Conservation (phyloP, 352 stramenopile genomes). For the Pseudoperonospora humuli region DNA sequence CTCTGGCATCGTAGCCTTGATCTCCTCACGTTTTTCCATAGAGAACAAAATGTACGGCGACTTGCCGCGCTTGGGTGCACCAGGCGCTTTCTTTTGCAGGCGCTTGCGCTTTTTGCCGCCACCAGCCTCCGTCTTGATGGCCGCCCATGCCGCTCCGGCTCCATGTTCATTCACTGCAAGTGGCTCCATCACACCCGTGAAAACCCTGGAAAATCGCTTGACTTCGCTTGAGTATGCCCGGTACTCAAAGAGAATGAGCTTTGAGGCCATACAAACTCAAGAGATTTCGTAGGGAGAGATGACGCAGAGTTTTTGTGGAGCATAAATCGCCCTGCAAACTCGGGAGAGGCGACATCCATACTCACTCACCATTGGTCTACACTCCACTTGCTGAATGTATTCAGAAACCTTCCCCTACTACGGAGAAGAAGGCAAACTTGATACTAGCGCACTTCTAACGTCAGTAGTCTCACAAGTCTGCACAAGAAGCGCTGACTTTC, state of each 20-base stretch:
- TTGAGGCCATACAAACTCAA: constrained; percentile 68
- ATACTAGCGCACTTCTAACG: no score
- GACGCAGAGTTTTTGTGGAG: background rate
- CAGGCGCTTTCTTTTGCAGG: constrained; percentile 85
- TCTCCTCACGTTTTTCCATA: constrained; percentile 88
- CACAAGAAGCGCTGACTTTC: no score
- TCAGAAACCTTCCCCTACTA: background rate
- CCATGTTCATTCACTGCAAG: constrained; percentile 56
- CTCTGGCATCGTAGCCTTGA: constrained; percentile 79
- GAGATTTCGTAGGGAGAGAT: constrained; percentile 2
- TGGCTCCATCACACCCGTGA: constrained; percentile 47
- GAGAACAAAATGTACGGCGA: constrained; percentile 90
- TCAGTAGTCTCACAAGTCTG: no score
- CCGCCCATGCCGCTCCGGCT: constrained; percentile 44
- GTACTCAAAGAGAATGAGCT: constrained; percentile 75
- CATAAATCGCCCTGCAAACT: no score
- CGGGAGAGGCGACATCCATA: background rate
- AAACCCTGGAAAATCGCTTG: constrained; percentile 22
- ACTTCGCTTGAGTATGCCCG: constrained; percentile 75
- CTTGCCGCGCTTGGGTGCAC: constrained; percentile 85
- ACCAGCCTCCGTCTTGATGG: constrained; percentile 40
- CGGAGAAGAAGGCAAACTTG: no score
- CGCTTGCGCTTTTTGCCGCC: constrained; percentile 86
- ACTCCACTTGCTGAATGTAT: constrained; percentile 5
- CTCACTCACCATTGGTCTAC: background rate